A percentile compares a stretch with the other conserved stretches of the same genome.
Conservation (phyloP, 371 early-diverging fungal genomes). For the Massospora cicadina region DNA sequence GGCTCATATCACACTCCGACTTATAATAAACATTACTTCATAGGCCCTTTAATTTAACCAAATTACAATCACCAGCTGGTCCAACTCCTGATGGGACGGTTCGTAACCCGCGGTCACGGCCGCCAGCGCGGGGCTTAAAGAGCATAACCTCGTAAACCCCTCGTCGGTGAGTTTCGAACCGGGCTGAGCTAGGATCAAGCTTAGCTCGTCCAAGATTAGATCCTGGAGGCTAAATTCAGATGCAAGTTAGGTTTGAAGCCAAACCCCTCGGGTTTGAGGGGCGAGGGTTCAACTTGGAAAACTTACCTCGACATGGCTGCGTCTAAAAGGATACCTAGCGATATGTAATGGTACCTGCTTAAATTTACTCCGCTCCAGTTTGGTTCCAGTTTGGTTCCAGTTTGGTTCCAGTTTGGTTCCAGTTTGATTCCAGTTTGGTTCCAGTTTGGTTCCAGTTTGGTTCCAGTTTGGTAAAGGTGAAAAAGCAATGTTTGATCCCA, state of each 20-base stretch:
- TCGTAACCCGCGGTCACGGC: not conserved
- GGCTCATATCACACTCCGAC: constrained; percentile 7
- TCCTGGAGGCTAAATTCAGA: constrained; percentile 2
- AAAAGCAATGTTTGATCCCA: no score
- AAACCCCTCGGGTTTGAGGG: not conserved
- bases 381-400: no score
- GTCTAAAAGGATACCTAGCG: no score
- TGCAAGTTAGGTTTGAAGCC: not conserved
- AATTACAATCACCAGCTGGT: constrained; percentile 5
- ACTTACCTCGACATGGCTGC: not conserved
- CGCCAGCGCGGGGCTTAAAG: not conserved
- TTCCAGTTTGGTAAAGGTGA: no score
- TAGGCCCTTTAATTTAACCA: not conserved
- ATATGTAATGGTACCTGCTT: no score
- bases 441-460: no score
- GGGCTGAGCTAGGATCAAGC: not conserved
- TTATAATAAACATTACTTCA: not conserved
- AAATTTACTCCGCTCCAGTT: no score
- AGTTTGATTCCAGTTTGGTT: no score
- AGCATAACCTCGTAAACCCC: not conserved
- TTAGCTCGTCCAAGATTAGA: constrained; percentile 4
- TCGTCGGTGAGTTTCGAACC: not conserved
- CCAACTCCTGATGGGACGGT: not conserved
- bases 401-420: no score
- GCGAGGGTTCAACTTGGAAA: not conserved